Percentiles rank a stretch among this genome's conserved stretches.
Conservation (phyloP, 345 rosid genomes). For the Murraya koenigii region DNA sequence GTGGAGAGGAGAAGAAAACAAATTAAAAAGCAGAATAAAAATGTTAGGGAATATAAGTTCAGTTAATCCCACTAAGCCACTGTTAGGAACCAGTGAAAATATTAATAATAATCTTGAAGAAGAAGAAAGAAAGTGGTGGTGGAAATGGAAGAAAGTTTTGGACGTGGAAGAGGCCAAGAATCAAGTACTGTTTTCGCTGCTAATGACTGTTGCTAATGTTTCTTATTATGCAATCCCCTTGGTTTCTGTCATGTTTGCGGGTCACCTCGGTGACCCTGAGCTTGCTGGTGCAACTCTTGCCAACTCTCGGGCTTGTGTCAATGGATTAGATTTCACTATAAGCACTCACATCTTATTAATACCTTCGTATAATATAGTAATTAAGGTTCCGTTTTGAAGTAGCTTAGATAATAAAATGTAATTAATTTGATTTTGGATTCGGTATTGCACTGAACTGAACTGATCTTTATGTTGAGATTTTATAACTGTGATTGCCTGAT, state of each 20-base stretch:
- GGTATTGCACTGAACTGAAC: too few relatives aligned
- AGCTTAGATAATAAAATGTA: neutral
- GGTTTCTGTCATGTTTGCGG: constrained; percentile 80
- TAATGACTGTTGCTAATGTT: constrained; percentile 61
- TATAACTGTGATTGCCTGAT: too few relatives aligned
- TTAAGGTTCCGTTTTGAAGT: too few relatives aligned
- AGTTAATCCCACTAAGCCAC: too few relatives aligned
- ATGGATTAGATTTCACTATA: constrained; percentile 82
- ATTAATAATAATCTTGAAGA: neutral
- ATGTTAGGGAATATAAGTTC: too few relatives aligned
- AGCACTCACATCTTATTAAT: neutral
- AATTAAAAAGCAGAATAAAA: too few relatives aligned
- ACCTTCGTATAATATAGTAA: neutral
- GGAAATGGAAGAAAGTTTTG: constrained; percentile 21
- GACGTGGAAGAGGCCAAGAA: constrained; percentile 54
- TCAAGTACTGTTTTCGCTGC: constrained; percentile 56
- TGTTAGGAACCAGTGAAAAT: too few relatives aligned
- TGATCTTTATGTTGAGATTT: too few relatives aligned
- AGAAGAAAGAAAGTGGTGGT: constrained; percentile 28
- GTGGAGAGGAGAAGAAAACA: too few relatives aligned
- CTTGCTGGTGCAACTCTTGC: constrained; percentile 90
- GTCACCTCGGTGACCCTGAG: constrained; percentile 63
- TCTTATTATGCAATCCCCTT: constrained; percentile 51
- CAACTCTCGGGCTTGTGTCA: constrained; percentile 79
- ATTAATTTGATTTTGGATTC: neutral